Evolutionary conservation across 2,329 filamentous ascomycete species (phyloP).

Genomic region (Cladosporium phlei): DNA sequence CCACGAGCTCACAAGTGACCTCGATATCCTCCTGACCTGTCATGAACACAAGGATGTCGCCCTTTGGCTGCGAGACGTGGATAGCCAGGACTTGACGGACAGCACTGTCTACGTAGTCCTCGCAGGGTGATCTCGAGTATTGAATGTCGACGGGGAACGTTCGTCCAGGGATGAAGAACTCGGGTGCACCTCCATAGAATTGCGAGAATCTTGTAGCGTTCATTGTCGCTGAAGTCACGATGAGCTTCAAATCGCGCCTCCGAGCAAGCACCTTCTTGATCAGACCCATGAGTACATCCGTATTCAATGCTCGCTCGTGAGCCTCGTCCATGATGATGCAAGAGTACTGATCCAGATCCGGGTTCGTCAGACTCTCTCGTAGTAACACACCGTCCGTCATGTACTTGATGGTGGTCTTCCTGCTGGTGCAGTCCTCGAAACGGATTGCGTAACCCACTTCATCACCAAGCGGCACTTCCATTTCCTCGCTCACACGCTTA

Average conservation of each 20-base stretch:
- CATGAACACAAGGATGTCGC: slow-evolving; percentile 98
- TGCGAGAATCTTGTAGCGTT: slow-evolving; percentile 93
- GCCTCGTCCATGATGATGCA: slow-evolving; percentile 99
- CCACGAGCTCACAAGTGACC: slow-evolving; percentile 86
- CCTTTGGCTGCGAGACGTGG: slow-evolving; percentile 86
- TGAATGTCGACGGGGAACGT: slow-evolving; percentile 97
- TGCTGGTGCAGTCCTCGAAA: slow-evolving; percentile 96
- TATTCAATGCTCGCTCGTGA: slow-evolving; percentile 93
- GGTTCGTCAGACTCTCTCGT: slow-evolving; percentile 86
- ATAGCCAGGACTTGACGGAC: slow-evolving; percentile 95
- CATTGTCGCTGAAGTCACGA: slow-evolving; percentile 98
- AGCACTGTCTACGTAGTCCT: slow-evolving; percentile 95
- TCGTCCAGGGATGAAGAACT: slow-evolving; percentile 91
- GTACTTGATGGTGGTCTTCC: slow-evolving; percentile 94
- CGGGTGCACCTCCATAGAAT: slow-evolving; percentile 92
- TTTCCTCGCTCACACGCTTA: slow-evolving; percentile 96
- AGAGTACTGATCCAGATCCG: slow-evolving; percentile 90
- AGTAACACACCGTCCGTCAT: slow-evolving; percentile 97
- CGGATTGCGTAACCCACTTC: slow-evolving; percentile 94
- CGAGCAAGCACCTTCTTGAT: slow-evolving; percentile 95
- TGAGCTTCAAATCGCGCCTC: slow-evolving; percentile 86
- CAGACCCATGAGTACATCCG: slow-evolving; percentile 92
- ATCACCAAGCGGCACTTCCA: slow-evolving; percentile 86
- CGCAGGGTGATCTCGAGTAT: slow-evolving; percentile 89
- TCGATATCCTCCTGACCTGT: slow-evolving; percentile 99